A percentile compares a stretch with the other conserved stretches of the same genome.
phyloP scores from a whole-genome alignment of 257 asterid species.

The Solanum piurae region DNA sequence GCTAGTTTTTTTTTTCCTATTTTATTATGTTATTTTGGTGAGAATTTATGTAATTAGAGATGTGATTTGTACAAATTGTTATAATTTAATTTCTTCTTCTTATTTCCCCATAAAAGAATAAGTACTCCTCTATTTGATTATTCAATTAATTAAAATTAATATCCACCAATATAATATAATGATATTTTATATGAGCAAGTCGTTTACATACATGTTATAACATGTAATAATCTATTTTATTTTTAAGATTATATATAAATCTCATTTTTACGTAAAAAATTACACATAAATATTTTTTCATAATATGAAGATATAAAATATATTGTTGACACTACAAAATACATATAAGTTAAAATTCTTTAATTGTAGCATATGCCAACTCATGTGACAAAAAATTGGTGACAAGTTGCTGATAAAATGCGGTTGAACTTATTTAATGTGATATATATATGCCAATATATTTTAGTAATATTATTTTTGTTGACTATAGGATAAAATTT shows the following conservation, averaged over 20 bases:
- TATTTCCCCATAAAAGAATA: neutral
- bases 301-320: neutral
- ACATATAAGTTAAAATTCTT: neutral
- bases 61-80: neutral
- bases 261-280: neutral
- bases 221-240: neutral
- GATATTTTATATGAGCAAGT: neutral
- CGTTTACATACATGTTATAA: neutral
- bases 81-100: neutral
- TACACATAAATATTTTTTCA: too few species aligned
- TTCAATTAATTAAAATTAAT: neutral
- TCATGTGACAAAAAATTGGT: neutral
- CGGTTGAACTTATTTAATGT: neutral
- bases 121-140: neutral
- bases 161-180: neutral
- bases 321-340: neutral
- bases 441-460: neutral
- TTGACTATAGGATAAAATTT: neutral
- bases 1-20: neutral
- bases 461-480: neutral
- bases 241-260: neutral
- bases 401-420: neutral
- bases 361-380: neutral
- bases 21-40: neutral
- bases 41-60: neutral